Base-by-base conservation (phyloP, 495 filamentous ascomycete genomes). In the Xylaria acuta region DNA sequence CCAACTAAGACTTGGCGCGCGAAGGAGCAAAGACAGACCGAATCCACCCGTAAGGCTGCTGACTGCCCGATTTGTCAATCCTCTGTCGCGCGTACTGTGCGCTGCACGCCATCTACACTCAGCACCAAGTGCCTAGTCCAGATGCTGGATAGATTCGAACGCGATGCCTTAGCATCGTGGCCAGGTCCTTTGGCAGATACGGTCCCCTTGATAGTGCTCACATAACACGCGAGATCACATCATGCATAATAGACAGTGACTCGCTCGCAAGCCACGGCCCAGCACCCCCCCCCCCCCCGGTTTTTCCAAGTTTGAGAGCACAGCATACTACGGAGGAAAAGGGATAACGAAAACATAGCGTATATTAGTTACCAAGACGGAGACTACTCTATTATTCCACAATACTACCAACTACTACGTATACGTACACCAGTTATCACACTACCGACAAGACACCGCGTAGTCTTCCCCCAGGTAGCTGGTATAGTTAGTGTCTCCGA, bases 41-140 rank as follows among this genome's bases (percentile, higher is more conserved):
- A 70, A 70, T 72, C 70, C 70, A 72, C 70, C 36, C 62, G 32
- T 72, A 72, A 72, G 70, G 70, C 70, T 72, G 59, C 60, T 72
- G 70, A 65, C 47, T 65, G 18, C 56, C 41, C 40, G 53, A 70
- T 70, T 70, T 70, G 67, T 70, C 67, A 70, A 67, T 54, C 34
- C 27, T 9, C 22, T 27, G 18, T 30, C 25, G 16, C 27, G 63
- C 3, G 45, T 67, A 60, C 32, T 12, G 43, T 53, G 65, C 16
- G 49, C 34, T 64, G 20, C 12, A 38, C 34, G 5, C 38, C 12
- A 43, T 38, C 36, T 41, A 63, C 58, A 60, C 32, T n/a, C 56
- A 36, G 32, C 58, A 56, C 2, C 27, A 4, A 22, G 25, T 8
- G 51, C 49, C 38, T 41, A 41, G 38, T 41, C 38, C 8, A 45